Evolutionary conservation across 2,329 filamentous ascomycete genomes (phyloP).

Genomic region (Didymella sp.): DNA sequence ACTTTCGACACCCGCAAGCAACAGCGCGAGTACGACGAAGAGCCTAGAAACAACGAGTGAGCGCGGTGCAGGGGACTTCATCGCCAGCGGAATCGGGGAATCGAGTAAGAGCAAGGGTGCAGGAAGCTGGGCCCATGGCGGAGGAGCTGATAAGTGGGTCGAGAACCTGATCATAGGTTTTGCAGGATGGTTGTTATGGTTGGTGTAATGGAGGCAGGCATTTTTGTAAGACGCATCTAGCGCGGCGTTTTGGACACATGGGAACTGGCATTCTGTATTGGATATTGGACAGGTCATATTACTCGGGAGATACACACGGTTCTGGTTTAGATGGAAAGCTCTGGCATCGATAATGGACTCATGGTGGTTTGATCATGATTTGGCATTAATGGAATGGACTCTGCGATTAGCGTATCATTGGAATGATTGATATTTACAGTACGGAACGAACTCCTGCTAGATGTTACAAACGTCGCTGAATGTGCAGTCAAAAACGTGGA

Average conservation of each 20-base stretch:
- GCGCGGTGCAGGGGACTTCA: slow-evolving; percentile 17
- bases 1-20: slow-evolving; percentile 37
- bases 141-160: slow-evolving; percentile 34
- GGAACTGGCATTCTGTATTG: not conserved
- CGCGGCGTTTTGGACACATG: slow-evolving; percentile 6
- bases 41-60: slow-evolving; percentile 12
- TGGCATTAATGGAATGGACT: not conserved
- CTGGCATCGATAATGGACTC: not conserved
- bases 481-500: not conserved
- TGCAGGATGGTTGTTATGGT: slow-evolving; percentile 39
- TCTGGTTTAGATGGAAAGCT: not conserved
- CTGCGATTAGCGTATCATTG: not conserved
- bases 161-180: slow-evolving; percentile 36
- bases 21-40: slow-evolving; percentile 34
- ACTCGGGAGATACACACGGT: not conserved
- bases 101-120: slow-evolving; percentile 17
- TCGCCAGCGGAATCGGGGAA: slow-evolving; percentile 15
- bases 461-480: not conserved
- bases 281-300: not conserved
- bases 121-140: slow-evolving; percentile 3
- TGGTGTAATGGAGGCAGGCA: slow-evolving; percentile 25
- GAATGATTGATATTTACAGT: not conserved
- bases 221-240: slow-evolving; percentile 7
- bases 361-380: not conserved
- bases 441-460: not conserved